A percentile compares a stretch with the other conserved stretches of the same genome.
These are phyloP conservation scores for Boletus vinaceobasis DNA, from an alignment of 768 basidiomycete genomes.

Conservation along the genomic window DNA sequence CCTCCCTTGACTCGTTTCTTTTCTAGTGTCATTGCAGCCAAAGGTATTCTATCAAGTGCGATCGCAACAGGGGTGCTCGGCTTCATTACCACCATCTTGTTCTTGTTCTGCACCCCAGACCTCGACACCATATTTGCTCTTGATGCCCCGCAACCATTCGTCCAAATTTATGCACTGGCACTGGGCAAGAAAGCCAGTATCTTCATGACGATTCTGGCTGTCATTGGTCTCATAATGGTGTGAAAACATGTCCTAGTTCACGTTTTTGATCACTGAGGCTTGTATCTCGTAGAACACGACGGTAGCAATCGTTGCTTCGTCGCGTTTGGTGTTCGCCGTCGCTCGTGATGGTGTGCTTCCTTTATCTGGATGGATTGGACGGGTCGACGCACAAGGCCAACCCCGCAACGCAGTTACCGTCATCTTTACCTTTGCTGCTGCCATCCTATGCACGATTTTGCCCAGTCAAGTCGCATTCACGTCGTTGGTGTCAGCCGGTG, in stretches of 20 bases:
- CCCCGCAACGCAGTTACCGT: constrained; percentile 85
- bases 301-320: constrained; percentile 83
- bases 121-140: constrained; percentile 72
- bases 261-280: background rate
- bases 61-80: constrained; percentile 78
- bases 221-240: constrained; percentile 82
- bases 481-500: constrained; percentile 84
- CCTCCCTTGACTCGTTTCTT: background rate
- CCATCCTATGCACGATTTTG: constrained; percentile 80
- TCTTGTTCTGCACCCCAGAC: constrained; percentile 82
- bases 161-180: constrained; percentile 81
- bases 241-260: constrained; percentile 18
- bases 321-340: constrained; percentile 85
- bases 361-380: constrained; percentile 76
- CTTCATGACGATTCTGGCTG: constrained; percentile 86
- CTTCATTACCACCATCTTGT: constrained; percentile 73
- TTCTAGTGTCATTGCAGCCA: constrained; percentile 68
- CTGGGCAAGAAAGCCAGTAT: constrained; percentile 75
- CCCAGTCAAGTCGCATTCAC: constrained; percentile 92
- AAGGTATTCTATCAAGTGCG: constrained; percentile 77
- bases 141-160: constrained; percentile 86
- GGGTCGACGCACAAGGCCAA: constrained; percentile 66
- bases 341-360: constrained; percentile 94
- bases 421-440: constrained; percentile 75
- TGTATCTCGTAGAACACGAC: constrained; percentile 64